phyloP scores from a whole-genome alignment of 257 asterid species.

The Schizonepeta tenuifolia region DNA sequence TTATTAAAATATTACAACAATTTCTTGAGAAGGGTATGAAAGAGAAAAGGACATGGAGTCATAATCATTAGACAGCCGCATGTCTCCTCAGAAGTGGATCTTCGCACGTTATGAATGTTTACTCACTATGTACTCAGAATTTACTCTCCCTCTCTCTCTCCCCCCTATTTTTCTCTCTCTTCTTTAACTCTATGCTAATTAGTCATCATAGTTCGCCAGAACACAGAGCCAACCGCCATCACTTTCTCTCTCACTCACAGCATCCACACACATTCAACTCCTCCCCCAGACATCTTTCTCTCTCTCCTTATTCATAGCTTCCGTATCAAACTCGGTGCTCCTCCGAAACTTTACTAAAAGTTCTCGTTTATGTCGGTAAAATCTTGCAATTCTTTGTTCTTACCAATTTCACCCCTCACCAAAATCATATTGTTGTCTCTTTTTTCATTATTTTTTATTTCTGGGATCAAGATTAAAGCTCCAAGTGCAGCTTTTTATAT shows the following conservation, averaged over 20 bases:
- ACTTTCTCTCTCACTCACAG: slow-evolving; percentile 28
- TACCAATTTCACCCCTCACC: neutral
- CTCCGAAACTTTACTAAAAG: neutral
- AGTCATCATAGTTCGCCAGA: slow-evolving; percentile 32
- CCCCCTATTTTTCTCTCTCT: slow-evolving; percentile 23
- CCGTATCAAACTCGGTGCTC: slow-evolving; percentile 6
- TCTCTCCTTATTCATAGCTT: slow-evolving; percentile 17
- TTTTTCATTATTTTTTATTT: neutral
- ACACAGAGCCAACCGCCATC: slow-evolving; percentile 46
- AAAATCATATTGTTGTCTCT: neutral
- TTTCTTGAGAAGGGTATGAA: slow-evolving; percentile 40
- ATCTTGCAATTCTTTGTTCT: neutral
- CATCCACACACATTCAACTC: slow-evolving; percentile 29
- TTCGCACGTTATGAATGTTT: slow-evolving; percentile 84
- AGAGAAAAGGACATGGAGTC: slow-evolving; percentile 38
- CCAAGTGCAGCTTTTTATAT: neutral
- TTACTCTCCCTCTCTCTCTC: slow-evolving; percentile 14
- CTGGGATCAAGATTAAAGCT: slow-evolving; percentile 20
- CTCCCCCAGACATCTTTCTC: slow-evolving; percentile 13
- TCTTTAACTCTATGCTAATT: slow-evolving; percentile 34
- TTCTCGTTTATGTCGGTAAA: neutral
- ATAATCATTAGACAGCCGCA: slow-evolving; percentile 53
- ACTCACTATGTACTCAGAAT: slow-evolving; percentile 36
- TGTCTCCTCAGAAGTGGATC: slow-evolving; percentile 92
- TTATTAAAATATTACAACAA: no score